phyloP scores from a whole-genome alignment of 108 stramenopile species.

The Licmophora abbreviata region DNA sequence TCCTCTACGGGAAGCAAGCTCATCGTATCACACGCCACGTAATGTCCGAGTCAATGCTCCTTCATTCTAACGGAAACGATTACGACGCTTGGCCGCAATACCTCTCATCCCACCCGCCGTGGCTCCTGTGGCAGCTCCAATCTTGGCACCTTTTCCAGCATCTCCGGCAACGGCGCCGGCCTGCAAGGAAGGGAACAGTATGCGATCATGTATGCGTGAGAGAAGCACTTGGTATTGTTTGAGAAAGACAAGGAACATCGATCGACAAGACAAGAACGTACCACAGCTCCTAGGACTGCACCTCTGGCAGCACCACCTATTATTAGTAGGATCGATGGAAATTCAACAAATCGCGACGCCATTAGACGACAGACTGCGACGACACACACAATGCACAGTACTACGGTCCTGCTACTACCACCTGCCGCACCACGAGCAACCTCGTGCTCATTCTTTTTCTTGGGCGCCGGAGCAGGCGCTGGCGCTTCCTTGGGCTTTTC shows the following conservation, averaged over 20 bases:
- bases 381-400: too few species aligned
- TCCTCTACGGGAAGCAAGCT: too few species aligned
- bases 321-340: too few species aligned
- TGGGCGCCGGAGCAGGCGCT: constrained; percentile 5
- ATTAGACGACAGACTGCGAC: too few species aligned
- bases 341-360: too few species aligned
- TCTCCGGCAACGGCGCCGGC: constrained; percentile 13
- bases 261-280: not conserved
- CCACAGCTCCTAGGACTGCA: constrained; percentile 12
- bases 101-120: constrained; percentile 11
- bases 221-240: too few species aligned
- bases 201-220: too few species aligned
- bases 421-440: not conserved
- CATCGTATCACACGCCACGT: too few species aligned
- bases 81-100: constrained; percentile 9
- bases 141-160: constrained; percentile 15
- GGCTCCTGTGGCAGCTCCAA: constrained; percentile 9
- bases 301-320: constrained; percentile 14
- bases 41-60: too few species aligned
- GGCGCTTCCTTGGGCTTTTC: not conserved
- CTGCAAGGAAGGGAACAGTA: too few species aligned
- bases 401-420: too few species aligned
- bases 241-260: too few species aligned
- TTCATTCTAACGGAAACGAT: constrained; percentile 7
- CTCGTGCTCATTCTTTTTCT: constrained; percentile 2